A percentile compares a stretch with the other conserved stretches of the same genome.
phyloP scores from a whole-genome alignment of 208 protist species.

The Acanthamoeba rhysodes region DNA sequence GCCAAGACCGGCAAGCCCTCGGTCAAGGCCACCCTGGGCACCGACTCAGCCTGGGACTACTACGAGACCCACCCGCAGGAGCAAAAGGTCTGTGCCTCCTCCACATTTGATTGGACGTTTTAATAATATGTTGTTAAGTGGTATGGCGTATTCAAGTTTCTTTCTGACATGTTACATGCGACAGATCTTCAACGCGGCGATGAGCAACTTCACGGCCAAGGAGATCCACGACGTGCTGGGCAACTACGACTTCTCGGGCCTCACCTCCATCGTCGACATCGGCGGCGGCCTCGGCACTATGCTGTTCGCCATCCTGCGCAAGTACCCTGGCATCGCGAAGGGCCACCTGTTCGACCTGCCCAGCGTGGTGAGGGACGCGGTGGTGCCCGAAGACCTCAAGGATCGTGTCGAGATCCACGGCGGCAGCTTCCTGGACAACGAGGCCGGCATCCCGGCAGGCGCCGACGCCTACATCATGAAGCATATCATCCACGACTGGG shows the following conservation, averaged over 20 bases:
- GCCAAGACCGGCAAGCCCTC: neutral
- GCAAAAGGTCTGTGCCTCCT: no score
- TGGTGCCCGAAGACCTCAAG: constrained; percentile 29
- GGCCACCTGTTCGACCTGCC: constrained; percentile 14
- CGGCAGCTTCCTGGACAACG: constrained; percentile 17
- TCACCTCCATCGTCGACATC: neutral
- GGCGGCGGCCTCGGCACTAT: neutral
- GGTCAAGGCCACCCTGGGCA: neutral
- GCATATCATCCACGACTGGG: constrained; percentile 35
- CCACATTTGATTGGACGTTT: no score
- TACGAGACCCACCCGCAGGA: no score
- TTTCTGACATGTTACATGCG: no score
- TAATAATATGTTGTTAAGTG: no score
- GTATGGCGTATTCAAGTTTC: no score
- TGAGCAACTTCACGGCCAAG: neutral
- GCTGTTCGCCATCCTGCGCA: constrained; percentile 1
- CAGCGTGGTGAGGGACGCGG: neutral
- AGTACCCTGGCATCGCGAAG: neutral
- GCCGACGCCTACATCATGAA: constrained; percentile 31
- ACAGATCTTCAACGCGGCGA: constrained; percentile 26
- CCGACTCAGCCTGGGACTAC: neutral
- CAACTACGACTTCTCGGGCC: neutral
- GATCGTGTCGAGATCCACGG: neutral
- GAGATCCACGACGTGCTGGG: constrained; percentile 6
- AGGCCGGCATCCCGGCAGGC: neutral